Evolutionary conservation across 2,329 filamentous ascomycete genomes (phyloP).

Genomic region (Verticillium nonalfalfae): DNA sequence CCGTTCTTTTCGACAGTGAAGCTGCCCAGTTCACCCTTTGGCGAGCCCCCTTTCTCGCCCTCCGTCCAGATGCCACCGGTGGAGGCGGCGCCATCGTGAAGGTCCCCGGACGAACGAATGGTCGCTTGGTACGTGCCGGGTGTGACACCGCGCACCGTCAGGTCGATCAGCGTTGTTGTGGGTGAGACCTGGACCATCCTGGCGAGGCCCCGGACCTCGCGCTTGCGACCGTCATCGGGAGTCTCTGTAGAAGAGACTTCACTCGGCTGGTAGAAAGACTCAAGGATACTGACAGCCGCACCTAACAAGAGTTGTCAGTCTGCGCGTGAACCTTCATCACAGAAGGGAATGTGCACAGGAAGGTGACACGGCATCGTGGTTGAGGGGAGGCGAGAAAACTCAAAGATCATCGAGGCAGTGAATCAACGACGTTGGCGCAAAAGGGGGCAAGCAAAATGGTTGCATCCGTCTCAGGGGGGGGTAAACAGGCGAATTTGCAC

Average conservation of each 20-base stretch:
- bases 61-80: conserved; percentile 78
- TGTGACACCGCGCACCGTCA: conserved; percentile 76
- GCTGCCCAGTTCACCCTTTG: conserved; percentile 57
- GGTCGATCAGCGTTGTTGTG: conserved; percentile 74
- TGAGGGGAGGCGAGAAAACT: background rate
- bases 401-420: background rate
- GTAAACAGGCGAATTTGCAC: conserved; percentile 24
- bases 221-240: conserved; percentile 27
- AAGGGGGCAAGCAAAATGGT: background rate
- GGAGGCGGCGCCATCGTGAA: conserved; percentile 75
- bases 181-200: conserved; percentile 89
- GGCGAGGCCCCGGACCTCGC: conserved; percentile 75
- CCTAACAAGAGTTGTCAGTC: conserved; percentile 29
- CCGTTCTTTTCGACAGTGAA: conserved; percentile 72
- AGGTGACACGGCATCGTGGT: background rate
- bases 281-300: conserved; percentile 91
- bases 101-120: conserved; percentile 80
- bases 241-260: conserved; percentile 27
- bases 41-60: conserved; percentile 30
- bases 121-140: conserved; percentile 79
- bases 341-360: background rate
- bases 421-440: background rate
- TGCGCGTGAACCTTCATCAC: background rate
- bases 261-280: conserved; percentile 63
- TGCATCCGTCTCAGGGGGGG: background rate